Evolutionary conservation across 805 yeast genomes (phyloP).

Genomic region (Lachancea fermentati): DNA sequence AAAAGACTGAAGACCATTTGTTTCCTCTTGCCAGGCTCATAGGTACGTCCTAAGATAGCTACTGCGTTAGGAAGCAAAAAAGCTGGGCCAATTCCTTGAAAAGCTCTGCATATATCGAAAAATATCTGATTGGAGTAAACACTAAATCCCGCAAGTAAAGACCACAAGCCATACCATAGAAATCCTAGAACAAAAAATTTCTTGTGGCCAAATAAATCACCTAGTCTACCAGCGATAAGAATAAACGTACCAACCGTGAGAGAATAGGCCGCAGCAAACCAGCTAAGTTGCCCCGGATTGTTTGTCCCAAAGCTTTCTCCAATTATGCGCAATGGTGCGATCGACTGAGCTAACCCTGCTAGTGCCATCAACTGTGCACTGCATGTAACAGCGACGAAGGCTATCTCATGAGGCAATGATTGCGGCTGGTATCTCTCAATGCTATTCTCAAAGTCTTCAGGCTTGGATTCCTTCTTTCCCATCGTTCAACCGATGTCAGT

Average conservation of each 20-base stretch:
- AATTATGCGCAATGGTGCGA: constrained; percentile 16
- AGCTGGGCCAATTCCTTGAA: constrained; percentile 63
- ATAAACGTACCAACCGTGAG: constrained; percentile 53
- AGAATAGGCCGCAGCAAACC: constrained; percentile 17
- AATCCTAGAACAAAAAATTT: constrained; percentile 49
- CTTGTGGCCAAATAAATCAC: constrained; percentile 64
- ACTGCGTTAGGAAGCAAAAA: constrained; percentile 52
- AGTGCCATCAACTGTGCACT: constrained; percentile 19
- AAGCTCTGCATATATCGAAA: constrained; percentile 42
- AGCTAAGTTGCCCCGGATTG: constrained; percentile 17
- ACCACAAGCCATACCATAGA: constrained; percentile 52
- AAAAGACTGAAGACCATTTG: constrained; percentile 50
- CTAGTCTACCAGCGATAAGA: constrained; percentile 59
- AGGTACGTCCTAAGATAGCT: constrained; percentile 43
- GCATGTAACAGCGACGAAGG: constrained; percentile 7
- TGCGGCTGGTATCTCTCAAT: too few species aligned
- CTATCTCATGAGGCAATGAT: constrained; percentile 1
- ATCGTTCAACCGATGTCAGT: too few species aligned
- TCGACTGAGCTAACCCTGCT: constrained; percentile 17
- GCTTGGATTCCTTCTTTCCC: too few species aligned
- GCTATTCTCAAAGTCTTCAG: too few species aligned
- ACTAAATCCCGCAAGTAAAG: constrained; percentile 53
- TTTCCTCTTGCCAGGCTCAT: constrained; percentile 44
- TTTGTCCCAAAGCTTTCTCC: constrained; percentile 15
- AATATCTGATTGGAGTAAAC: constrained; percentile 31